Evolutionary conservation across 345 rosid genomes (phyloP), one percentile per base, ranked within the genome.

Genomic region (Boechera stricta): DNA sequence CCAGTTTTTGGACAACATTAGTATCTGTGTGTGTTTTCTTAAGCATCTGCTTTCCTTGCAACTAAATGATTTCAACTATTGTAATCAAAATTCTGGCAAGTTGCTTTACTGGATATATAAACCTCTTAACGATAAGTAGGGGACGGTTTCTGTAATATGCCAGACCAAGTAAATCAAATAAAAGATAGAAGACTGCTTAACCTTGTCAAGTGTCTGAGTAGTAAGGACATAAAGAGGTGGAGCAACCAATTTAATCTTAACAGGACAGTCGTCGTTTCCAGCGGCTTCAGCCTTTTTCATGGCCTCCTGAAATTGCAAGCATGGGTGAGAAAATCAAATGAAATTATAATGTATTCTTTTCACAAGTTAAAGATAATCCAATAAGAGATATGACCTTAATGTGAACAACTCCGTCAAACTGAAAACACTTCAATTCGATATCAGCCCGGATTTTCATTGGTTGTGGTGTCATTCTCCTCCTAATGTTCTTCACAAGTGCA

Each of bases 201-300:
- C 99, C 98, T 96, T 96, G 83, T 93, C 98, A 65, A 93, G 95
- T 15, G 99, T 96, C 76, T 93, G 99, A 59, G 97, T 91, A 52
- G 98, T 96, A 69, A 93, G 97, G 75, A 93, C 98, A 84, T 93
- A 93, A 26, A 93, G 93, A 53, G 99, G 99, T 68, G 98, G 94
- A 48, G 97, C 98, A 86, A 93, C 99, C 79, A 93, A 74, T 55
- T 96, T 93, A 59, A 96, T 96, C 83, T 91, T 96, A 53, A 96
- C 98, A 24, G 99, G 99, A 62, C 99, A 96, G 36, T 90, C 93
- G 4, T 86, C 86, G 48, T 88, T 93, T 39, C 98, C 99, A 44
- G 85, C 89, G 54, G 97, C 99, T 86, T 90, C 99, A 71, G 99
- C 99, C 74, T 90, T 91, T 76, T 79, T 82, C 98, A 96, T 93